Evolutionary conservation across 2,329 filamentous ascomycete genomes (phyloP), one percentile per base, ranked within the genome.

Genomic region (Penicillium sp.): DNA sequence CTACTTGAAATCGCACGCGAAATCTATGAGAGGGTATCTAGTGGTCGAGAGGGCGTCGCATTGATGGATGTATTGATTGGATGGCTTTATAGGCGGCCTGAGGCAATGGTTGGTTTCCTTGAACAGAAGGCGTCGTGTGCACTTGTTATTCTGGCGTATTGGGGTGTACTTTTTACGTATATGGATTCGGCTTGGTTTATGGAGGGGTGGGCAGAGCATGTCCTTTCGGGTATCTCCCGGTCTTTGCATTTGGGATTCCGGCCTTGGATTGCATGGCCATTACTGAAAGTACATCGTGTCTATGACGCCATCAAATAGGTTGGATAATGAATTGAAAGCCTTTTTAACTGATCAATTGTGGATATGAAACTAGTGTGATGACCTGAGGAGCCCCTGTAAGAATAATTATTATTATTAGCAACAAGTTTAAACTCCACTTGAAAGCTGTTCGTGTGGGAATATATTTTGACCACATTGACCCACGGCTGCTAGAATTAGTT

Each of bases 131-230:
- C 70, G 11, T 59, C 66, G 5, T 40, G 61, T 28, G 64, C 66
- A 1, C 51, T 72, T 16, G 52, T 69, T 1, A 52, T 71, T 5
- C 54, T 72, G 30, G 65, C 65, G 0, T 59, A 70, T 30, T 73
- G 70, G 69, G 63, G 60, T 38, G 61, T 71, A 6, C 38, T 72
- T 5, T 47, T 73, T 21, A 63, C 60, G 40, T 68, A 65, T 50
- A 70, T 72, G 69, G 52, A 63, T 9, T 59, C 61, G 0, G 56
- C 58, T 0, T 73, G 70, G 70, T 65, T 72, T 42, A 72, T 71
- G 65, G 38, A 55, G 11, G 68, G 65, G 2, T 72, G 70, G 70
- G 63, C 66, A 40, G 49, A 52, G 20, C 70, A 72, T 68, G 66
- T 73, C 6, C 40, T 72, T 0, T 24, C n/a, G 7, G 70, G 70